Evolutionary conservation across 352 stramenopile species (phyloP).

Genomic region (Globisporangium spinosum): DNA sequence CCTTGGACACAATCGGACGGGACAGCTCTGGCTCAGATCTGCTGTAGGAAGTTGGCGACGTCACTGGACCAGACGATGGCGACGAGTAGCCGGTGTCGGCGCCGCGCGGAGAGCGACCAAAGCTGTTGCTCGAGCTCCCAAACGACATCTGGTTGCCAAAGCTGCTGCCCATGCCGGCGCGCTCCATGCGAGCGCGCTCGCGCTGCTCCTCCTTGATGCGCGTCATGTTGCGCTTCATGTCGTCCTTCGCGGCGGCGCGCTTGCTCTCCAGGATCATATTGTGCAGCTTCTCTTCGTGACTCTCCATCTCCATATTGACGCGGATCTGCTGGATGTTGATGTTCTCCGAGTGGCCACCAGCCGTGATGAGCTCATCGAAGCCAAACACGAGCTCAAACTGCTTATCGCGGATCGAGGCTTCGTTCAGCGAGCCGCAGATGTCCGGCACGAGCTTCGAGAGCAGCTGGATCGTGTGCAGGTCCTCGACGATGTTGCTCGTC

Average conservation of each 20-base stretch:
- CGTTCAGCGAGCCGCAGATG: slow-evolving; percentile 91
- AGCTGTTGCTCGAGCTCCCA: slow-evolving; percentile 57
- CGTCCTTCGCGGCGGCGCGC: slow-evolving; percentile 83
- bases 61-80: slow-evolving; percentile 21
- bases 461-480: slow-evolving; percentile 97
- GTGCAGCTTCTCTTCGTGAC: slow-evolving; percentile 98
- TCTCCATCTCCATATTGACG: slow-evolving; percentile 99
- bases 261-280: slow-evolving; percentile 98
- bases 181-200: slow-evolving; percentile 74
- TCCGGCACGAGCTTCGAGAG: slow-evolving; percentile 97
- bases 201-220: slow-evolving; percentile 88
- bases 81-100: slow-evolving; percentile 40
- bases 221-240: slow-evolving; percentile 87
- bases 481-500: slow-evolving; percentile 99
- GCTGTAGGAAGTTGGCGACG: slow-evolving; percentile 63
- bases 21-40: slow-evolving; percentile 35
- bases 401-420: slow-evolving; percentile 94
- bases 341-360: slow-evolving; percentile 96
- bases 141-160: slow-evolving; percentile 65
- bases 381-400: slow-evolving; percentile 99
- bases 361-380: slow-evolving; percentile 98
- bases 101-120: slow-evolving; percentile 56
- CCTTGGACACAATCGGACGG: slow-evolving; percentile 48
- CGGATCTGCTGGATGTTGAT: slow-evolving; percentile 92
- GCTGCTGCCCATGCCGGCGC: slow-evolving; percentile 57